phyloP scores from a whole-genome alignment of 352 stramenopile genomes.

The Lagenidium giganteum region DNA sequence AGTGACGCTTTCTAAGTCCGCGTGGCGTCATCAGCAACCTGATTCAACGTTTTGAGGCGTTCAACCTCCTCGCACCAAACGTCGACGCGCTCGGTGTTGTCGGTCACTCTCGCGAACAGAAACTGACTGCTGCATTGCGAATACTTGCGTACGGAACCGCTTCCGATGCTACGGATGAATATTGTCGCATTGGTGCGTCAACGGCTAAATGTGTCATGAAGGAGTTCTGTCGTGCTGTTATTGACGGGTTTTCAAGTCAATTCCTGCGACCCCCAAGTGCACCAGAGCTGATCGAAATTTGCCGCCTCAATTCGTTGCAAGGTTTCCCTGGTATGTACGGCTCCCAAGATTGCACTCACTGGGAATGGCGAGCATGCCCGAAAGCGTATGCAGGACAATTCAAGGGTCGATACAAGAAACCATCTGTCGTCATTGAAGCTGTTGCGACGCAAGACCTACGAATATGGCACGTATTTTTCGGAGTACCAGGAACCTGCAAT shows the following conservation, averaged over 20 bases:
- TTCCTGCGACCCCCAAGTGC: constrained; percentile 9
- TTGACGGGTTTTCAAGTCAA: constrained; percentile 7
- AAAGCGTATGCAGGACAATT: constrained; percentile 8
- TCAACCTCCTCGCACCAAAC: no score
- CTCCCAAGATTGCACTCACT: constrained; percentile 21
- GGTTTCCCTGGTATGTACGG: constrained; percentile 22
- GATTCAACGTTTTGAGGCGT: no score
- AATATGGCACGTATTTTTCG: constrained; percentile 17
- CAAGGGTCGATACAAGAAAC: background rate
- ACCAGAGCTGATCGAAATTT: constrained; percentile 3
- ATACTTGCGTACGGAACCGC: constrained; percentile 10
- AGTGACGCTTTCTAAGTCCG: no score
- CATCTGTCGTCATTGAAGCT: constrained; percentile 10
- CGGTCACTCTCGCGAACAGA: constrained; percentile 2
- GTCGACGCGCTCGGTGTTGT: no score
- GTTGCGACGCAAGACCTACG: constrained; percentile 10
- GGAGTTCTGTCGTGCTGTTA: constrained; percentile 1
- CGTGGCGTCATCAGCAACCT: no score
- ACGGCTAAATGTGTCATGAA: constrained; percentile 6
- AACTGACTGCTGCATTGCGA: constrained; percentile 9
- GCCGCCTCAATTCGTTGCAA: background rate
- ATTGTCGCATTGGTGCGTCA: constrained; percentile 7
- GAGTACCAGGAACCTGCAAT: constrained; percentile 15
- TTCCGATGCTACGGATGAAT: constrained; percentile 13
- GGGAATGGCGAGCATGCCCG: constrained; percentile 22